Base-by-base conservation (phyloP, 495 filamentous ascomycete species). In the Alectoria sarmentosa region DNA sequence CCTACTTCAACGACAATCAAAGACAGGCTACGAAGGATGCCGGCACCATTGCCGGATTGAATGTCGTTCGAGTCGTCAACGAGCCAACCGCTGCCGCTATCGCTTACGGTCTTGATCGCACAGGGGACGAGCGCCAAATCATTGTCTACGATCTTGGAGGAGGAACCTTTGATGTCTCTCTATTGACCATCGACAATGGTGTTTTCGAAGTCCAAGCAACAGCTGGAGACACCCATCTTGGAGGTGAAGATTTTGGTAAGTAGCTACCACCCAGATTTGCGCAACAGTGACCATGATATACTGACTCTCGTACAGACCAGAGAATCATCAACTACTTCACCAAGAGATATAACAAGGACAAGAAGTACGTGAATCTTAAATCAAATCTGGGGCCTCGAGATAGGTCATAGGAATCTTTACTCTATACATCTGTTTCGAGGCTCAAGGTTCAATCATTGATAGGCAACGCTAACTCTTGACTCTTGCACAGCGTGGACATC, bases 1-100 rank as follows among this genome's bases (percentile, higher is more conserved):
- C 93, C 77, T 98, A 98, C 82, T 98, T 98, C 90, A 98, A 96
- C 82, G 93, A 98, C 80, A 93, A 92, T 79, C 93, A 98, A 79
- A 83, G 93, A 75, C 93, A 96, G 81, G 92, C 93, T 66, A 98
- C 93, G 77, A 98, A 98, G 55, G 93, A 98, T 76, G 93, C 93
- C 66, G 93, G 93, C 78, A 85, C 83, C 69, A 96, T 98, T 69
- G 89, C 93, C 71, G 93, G 93, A 69, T 86, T 98, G 67, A 98
- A 96, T 76, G 91, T 97, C 68, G 88, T 98, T 73, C 92, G 93
- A 80, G 93, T 98, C 69, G 93, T 98, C 77, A 98, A 98, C 78
- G 90, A 94, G 76, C 90, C 90, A 68, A 93, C 90, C 71, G 90
- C 90, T 72, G 90, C 90, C 71, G 90, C 36, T 9, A 42, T 60